Evolutionary conservation across 169 alveolate species (phyloP), one percentile per base, ranked within the genome.

Genomic region (Babesia bovis): DNA sequence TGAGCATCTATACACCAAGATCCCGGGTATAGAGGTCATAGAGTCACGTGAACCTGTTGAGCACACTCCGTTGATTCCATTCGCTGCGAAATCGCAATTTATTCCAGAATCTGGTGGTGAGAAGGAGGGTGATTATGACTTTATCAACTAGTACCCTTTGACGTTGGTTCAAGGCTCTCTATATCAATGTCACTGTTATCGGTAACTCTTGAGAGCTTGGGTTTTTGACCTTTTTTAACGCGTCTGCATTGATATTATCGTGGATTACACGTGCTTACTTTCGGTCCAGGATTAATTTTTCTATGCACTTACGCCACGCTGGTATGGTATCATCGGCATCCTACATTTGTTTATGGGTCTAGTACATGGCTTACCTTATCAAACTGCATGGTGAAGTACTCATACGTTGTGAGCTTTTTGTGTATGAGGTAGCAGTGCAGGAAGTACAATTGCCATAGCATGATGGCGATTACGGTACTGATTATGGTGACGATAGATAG

Each of bases 21-120:
- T 79, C 32, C 93, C 93, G 15, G 93, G 93, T 4, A 66, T 87
- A 53, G 81, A 84, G 38, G 85, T 87, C 0, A 50, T 81, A 19
- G 87, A 77, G 57, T 61, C 82, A 25, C 66, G 68, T 26, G 56
- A 38, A 35, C 51, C 17, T 9, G n/a, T 32, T 2, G 77, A 77
- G 5, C 71, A 47, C 40, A 85, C 68, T 1, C 79, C 84, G 19
- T 50, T 77, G 25, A 30, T 84, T 19, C 82, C 90, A 17, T 69
- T 82, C 6, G 63, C 74, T 15, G 66, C 84, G 67, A 60, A 57
- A 59, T 74, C 89, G 68, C 78, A 73, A 82, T 79, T 72, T 40
- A 65, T 51, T 13, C 85, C 83, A 28, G 74, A 72, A 9, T 36
- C 44, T 1, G 75, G 52, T 36, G 56, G 50, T 55, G 77, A 83